These are phyloP conservation scores for Phaffomyces thermotolerans DNA, from an alignment of 805 yeast genomes.

Conservation along the genomic window DNA sequence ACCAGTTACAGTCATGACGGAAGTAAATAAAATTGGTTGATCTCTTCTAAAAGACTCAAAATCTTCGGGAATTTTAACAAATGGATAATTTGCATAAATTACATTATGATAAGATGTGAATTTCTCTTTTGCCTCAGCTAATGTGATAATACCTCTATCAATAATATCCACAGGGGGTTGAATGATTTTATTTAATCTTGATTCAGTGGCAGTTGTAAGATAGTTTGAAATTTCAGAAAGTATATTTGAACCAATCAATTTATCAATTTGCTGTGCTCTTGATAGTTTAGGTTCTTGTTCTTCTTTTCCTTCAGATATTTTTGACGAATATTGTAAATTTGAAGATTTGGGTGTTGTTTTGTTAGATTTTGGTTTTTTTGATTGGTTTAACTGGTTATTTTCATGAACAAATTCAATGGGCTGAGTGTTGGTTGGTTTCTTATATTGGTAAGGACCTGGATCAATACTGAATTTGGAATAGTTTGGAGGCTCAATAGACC, in stretches of 20 bases:
- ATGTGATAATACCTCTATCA: conserved; percentile 46
- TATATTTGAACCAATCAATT: conserved; percentile 33
- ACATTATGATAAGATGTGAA: conserved; percentile 41
- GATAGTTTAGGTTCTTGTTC: conserved; percentile 5
- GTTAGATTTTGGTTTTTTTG: not conserved
- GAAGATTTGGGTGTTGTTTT: not conserved
- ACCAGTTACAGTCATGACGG: conserved; percentile 58
- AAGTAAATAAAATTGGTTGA: conserved; percentile 56
- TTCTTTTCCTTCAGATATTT: too few relatives aligned
- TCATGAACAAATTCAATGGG: conserved; percentile 7
- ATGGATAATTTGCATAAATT: conserved; percentile 45
- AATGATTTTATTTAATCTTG: conserved; percentile 17
- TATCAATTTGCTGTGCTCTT: conserved; percentile 30
- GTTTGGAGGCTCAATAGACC: conserved; percentile 3
- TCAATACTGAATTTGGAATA: not conserved
- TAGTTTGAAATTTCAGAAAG: conserved; percentile 39
- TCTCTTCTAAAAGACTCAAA: conserved; percentile 39
- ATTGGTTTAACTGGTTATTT: conserved; percentile 2
- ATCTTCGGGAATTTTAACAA: conserved; percentile 44
- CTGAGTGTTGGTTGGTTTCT: not conserved
- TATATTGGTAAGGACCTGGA: not conserved
- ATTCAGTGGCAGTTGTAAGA: conserved; percentile 39
- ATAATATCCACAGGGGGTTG: conserved; percentile 39
- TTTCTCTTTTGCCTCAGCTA: conserved; percentile 52
- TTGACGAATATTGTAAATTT: not conserved